phyloP scores from a whole-genome alignment of 768 basidiomycete species.

The Paxillus involutus region DNA sequence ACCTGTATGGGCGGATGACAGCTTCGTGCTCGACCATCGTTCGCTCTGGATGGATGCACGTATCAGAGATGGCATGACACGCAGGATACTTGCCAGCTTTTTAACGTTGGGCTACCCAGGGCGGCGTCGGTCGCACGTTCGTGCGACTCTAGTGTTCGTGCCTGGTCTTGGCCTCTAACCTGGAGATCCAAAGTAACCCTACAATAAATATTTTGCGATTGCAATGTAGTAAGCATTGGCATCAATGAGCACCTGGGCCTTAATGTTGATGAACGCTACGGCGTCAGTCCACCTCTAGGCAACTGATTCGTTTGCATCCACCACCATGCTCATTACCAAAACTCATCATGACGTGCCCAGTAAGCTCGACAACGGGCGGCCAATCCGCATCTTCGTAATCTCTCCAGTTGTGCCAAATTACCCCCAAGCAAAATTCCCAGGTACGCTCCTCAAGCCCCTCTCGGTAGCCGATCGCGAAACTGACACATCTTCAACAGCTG shows the following conservation, averaged over 20 bases:
- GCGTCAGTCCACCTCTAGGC: too few species aligned
- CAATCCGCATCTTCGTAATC: constrained; percentile 82
- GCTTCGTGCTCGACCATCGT: constrained; percentile 44
- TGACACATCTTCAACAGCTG: constrained; percentile 43
- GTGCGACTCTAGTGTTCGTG: too few species aligned
- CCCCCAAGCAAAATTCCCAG: constrained; percentile 90
- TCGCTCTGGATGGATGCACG: neutral
- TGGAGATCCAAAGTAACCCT: too few species aligned
- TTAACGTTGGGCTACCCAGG: too few species aligned
- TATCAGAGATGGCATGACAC: neutral
- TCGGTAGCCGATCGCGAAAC: neutral
- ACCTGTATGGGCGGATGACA: constrained; percentile 51
- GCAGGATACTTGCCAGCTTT: too few species aligned
- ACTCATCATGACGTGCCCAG: constrained; percentile 76
- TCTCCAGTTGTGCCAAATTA: constrained; percentile 78
- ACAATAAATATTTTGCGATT: too few species aligned
- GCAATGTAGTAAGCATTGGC: too few species aligned
- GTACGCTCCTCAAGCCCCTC: constrained; percentile 32
- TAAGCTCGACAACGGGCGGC: constrained; percentile 58
- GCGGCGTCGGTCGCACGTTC: too few species aligned
- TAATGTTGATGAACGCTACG: too few species aligned
- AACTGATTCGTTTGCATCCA: neutral
- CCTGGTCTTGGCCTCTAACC: too few species aligned
- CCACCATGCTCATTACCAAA: constrained; percentile 78
- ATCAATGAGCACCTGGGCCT: too few species aligned